These are phyloP conservation scores for Panaeolus cyanescens DNA, from an alignment of 768 basidiomycete species.

Conservation along the genomic window DNA sequence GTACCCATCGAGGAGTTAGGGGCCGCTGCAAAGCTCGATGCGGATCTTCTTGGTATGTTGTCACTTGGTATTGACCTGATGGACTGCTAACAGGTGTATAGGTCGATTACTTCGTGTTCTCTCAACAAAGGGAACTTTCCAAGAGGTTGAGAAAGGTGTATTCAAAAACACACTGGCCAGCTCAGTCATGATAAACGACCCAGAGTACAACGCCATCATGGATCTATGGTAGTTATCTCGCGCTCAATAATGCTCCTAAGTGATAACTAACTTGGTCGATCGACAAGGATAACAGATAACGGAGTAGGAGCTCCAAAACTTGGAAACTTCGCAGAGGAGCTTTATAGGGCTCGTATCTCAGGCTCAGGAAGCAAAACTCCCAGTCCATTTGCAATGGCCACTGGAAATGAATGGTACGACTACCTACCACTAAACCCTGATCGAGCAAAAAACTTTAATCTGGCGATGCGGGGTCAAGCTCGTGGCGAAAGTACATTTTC, in stretches of 20 bases:
- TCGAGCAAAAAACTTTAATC: neutral
- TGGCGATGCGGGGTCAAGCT: neutral
- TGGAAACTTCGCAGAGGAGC: neutral
- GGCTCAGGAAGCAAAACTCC: neutral
- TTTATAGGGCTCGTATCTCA: neutral
- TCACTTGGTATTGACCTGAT: neutral
- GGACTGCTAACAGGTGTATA: neutral
- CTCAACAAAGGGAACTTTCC: neutral
- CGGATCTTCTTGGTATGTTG: neutral
- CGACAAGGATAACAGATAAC: neutral
- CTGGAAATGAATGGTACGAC: neutral
- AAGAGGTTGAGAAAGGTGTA: neutral
- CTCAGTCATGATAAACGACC: neutral
- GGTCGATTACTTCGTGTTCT: neutral
- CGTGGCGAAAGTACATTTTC: neutral
- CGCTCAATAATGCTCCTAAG: too few species aligned
- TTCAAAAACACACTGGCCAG: neutral
- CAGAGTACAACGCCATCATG: neutral
- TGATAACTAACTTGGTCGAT: too few species aligned
- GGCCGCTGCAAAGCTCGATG: neutral
- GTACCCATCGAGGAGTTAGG: neutral
- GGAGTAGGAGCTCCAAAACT: neutral
- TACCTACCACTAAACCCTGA: neutral
- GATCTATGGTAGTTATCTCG: neutral
- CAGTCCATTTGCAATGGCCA: neutral